Evolutionary conservation across 1,284 basidiomycete species (phyloP).

Genomic region (Pseudozyma pruni): DNA sequence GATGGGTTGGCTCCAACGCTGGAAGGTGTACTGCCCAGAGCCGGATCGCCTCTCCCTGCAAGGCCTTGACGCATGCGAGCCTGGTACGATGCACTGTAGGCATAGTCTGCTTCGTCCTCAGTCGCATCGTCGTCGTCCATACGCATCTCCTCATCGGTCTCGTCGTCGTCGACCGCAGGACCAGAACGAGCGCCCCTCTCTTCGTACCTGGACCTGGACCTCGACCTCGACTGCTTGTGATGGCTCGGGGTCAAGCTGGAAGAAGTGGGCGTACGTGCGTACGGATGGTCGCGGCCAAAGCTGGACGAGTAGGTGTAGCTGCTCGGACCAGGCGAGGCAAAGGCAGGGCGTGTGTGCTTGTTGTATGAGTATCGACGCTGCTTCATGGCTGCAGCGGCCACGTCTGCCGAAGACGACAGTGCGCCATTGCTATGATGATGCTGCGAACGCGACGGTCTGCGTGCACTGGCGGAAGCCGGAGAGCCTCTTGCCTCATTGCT

Average conservation of each 20-base stretch:
- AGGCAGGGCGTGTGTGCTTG: slow-evolving; percentile 36
- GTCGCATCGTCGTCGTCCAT: slow-evolving; percentile 59
- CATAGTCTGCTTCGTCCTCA: slow-evolving; percentile 58
- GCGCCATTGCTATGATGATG: slow-evolving; percentile 28
- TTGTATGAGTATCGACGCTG: slow-evolving; percentile 51
- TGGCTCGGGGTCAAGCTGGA: slow-evolving; percentile 25
- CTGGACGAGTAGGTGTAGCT: slow-evolving; percentile 50
- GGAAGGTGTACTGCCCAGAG: slow-evolving; percentile 32
- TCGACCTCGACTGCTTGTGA: slow-evolving; percentile 35
- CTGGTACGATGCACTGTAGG: slow-evolving; percentile 37
- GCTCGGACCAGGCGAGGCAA: slow-evolving; percentile 38
- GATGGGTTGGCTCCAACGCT: slow-evolving; percentile 38
- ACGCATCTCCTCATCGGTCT: slow-evolving; percentile 65
- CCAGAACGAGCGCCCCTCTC: slow-evolving; percentile 8
- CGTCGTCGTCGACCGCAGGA: slow-evolving; percentile 57
- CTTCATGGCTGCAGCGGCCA: slow-evolving; percentile 46
- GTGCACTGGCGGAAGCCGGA: slow-evolving; percentile 20
- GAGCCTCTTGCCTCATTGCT: slow-evolving; percentile 40
- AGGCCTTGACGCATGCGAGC: slow-evolving; percentile 27
- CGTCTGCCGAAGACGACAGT: slow-evolving; percentile 45
- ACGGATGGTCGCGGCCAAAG: slow-evolving; percentile 48
- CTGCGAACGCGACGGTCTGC: slow-evolving; percentile 37
- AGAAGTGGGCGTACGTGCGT: slow-evolving; percentile 47
- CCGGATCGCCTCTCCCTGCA: slow-evolving; percentile 21
- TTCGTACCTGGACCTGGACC: slow-evolving; percentile 32